Base-by-base conservation (phyloP, 257 asterid genomes). In the Handroanthus guayacan region DNA sequence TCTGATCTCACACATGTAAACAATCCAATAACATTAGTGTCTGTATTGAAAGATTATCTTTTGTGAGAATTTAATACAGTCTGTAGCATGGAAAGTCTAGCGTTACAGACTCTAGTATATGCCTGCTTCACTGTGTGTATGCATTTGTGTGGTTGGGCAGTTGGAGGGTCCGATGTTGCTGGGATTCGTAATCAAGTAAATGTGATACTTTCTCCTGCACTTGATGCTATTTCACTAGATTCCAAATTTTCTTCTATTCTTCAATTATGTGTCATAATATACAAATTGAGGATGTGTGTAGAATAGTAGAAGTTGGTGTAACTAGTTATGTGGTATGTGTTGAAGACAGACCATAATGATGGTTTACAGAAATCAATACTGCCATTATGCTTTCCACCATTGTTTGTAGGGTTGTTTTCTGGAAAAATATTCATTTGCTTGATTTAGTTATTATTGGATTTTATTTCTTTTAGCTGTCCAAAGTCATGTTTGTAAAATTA, bases 1-100 rank as follows among this genome's bases (percentile, higher is more conserved):
- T 48, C 52, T 9, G 66, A 11, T 48, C 14, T 72, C 38, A 9
- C 25, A 5, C 8, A 41, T 14, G 60, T 38, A 11, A 51, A 4
- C 31, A 44, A 14, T 54, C 62, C 62, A 55, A 31, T 75, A 64
- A 34, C 50, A 2, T 13, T 51, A 62, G 41, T 61, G 52, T 45
- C 62, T 3, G 25, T 17, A 47, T 31, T 44, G 63, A 62, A 34
- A 50, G 69, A 25, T 41, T 68, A 34, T 39, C 52, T 18, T 62
- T 48, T 61, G 54, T 48, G 13, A 34, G 75, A 76, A 41, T 69
- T 67, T 43, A 41, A 67, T 34, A 18, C 66, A 16, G 74, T 41
- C 65, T 5, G 76, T 65, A 52, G n/a, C 75, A 65, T 78, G 2
- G 47, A 41, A 38, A 68, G 12, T 70, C 65, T 62, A 36, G 63